phyloP scores from a whole-genome alignment of 768 basidiomycete genomes.

The Boletus barrowsii region DNA sequence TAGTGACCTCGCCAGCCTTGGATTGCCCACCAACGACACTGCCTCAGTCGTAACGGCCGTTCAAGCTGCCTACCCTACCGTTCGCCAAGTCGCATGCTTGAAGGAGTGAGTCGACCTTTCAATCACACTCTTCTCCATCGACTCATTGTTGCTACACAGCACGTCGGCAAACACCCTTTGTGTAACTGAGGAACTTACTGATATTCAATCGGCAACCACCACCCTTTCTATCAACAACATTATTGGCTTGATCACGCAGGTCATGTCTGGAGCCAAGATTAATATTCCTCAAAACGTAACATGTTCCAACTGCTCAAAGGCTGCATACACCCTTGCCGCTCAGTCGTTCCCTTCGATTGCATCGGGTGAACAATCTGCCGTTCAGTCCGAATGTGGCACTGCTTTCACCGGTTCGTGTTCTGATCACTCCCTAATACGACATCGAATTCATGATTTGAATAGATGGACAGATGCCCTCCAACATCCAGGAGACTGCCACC shows the following conservation, averaged over 20 bases:
- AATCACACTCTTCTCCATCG: background rate
- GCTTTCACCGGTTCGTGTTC: slow-evolving; percentile 48
- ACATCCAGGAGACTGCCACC: slow-evolving; percentile 21
- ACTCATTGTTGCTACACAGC: slow-evolving; percentile 18
- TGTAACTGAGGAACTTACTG: slow-evolving; percentile 52
- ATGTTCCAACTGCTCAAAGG: slow-evolving; percentile 56
- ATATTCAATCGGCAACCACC: slow-evolving; percentile 40
- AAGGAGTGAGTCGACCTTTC: slow-evolving; percentile 50
- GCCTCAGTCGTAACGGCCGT: slow-evolving; percentile 37
- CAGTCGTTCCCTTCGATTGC: slow-evolving; percentile 36
- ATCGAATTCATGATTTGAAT: slow-evolving; percentile 1
- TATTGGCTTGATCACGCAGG: slow-evolving; percentile 7
- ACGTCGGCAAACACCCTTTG: slow-evolving; percentile 47
- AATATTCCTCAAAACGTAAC: slow-evolving; percentile 37
- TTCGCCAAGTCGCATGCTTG: slow-evolving; percentile 56
- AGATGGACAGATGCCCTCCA: slow-evolving; percentile 33
- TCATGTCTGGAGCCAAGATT: slow-evolving; percentile 2
- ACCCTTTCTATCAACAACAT: slow-evolving; percentile 23
- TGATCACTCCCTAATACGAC: background rate
- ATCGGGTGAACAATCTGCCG: slow-evolving; percentile 22
- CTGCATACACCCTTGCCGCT: slow-evolving; percentile 43
- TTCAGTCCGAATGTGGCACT: slow-evolving; percentile 44
- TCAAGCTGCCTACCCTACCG: slow-evolving; percentile 54
- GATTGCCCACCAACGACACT: slow-evolving; percentile 15
- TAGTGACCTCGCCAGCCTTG: slow-evolving; percentile 33